These are phyloP conservation scores for Goffeauzyma gilvescens DNA, from an alignment of 768 basidiomycete species.

Conservation along the genomic window DNA sequence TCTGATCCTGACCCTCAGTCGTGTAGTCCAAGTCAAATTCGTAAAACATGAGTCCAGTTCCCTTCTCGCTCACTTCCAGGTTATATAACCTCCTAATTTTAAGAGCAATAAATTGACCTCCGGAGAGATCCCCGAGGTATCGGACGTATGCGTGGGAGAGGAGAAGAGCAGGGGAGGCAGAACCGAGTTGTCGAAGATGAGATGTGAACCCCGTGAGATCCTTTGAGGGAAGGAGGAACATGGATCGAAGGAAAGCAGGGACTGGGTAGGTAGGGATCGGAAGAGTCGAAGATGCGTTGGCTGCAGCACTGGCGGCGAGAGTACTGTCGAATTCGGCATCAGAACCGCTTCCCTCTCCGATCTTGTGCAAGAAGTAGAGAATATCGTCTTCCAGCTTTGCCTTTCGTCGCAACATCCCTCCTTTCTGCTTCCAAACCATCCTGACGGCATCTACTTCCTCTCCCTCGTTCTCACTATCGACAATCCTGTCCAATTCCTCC, in stretches of 20 bases:
- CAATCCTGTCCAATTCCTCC: conserved; percentile 2
- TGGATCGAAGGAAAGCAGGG: conserved; percentile 36
- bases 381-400: conserved; percentile 49
- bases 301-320: conserved; percentile 40
- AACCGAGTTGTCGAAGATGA: conserved; percentile 40
- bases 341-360: neutral
- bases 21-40: conserved; percentile 36
- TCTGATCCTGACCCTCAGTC: conserved; percentile 38
- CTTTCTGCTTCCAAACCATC: conserved; percentile 5
- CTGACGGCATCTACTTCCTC: conserved; percentile 4
- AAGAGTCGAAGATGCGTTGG: neutral
- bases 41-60: conserved; percentile 51
- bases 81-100: conserved; percentile 49
- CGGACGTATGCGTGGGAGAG: conserved; percentile 67
- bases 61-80: conserved; percentile 40
- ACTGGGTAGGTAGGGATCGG: conserved; percentile 19
- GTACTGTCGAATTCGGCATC: conserved; percentile 21
- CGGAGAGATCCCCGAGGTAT: conserved; percentile 62
- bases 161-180: conserved; percentile 38
- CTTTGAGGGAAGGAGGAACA: conserved; percentile 38
- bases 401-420: conserved; percentile 33
- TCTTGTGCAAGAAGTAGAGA: conserved; percentile 39
- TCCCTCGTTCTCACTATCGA: neutral
- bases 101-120: conserved; percentile 52
- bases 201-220: conserved; percentile 40